phyloP scores from a whole-genome alignment of 352 stramenopile genomes.

The Pythium rhizo-oryzae region DNA sequence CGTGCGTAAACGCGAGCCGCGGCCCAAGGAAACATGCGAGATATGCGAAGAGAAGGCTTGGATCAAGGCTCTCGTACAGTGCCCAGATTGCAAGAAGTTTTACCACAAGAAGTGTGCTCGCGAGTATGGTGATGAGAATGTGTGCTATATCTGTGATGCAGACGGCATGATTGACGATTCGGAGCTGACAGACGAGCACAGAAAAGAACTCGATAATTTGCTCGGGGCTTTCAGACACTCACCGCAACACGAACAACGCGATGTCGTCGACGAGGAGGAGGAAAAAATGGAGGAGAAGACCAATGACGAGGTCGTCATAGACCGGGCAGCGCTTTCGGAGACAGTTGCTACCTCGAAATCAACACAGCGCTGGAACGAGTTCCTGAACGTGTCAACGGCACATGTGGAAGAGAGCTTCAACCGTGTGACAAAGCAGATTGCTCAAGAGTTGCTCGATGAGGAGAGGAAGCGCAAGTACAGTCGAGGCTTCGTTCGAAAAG shows the following conservation, averaged over 20 bases:
- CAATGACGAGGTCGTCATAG: constrained; percentile 11
- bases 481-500: constrained; percentile 55
- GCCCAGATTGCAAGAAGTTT: constrained; percentile 56
- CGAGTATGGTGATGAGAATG: constrained; percentile 66
- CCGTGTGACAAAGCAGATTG: constrained; percentile 51
- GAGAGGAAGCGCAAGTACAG: constrained; percentile 48
- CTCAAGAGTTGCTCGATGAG: constrained; percentile 46
- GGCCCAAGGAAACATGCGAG: constrained; percentile 50
- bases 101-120: constrained; percentile 74
- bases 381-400: constrained; percentile 62
- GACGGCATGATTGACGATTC: constrained; percentile 79
- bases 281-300: constrained; percentile 13
- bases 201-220: constrained; percentile 48
- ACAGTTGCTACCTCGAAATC: constrained; percentile 18
- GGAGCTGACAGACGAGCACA: constrained; percentile 58
- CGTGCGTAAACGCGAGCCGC: constrained; percentile 30
- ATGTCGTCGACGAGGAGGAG: constrained; percentile 24
- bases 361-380: constrained; percentile 59
- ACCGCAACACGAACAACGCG: constrained; percentile 21
- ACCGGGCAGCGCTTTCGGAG: background rate
- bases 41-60: constrained; percentile 55
- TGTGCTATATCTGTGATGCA: constrained; percentile 80
- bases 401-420: constrained; percentile 47
- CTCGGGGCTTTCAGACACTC: constrained; percentile 45
- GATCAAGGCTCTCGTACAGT: constrained; percentile 44